phyloP scores from a whole-genome alignment of 805 yeast genomes.

The Pichia scutulata region DNA sequence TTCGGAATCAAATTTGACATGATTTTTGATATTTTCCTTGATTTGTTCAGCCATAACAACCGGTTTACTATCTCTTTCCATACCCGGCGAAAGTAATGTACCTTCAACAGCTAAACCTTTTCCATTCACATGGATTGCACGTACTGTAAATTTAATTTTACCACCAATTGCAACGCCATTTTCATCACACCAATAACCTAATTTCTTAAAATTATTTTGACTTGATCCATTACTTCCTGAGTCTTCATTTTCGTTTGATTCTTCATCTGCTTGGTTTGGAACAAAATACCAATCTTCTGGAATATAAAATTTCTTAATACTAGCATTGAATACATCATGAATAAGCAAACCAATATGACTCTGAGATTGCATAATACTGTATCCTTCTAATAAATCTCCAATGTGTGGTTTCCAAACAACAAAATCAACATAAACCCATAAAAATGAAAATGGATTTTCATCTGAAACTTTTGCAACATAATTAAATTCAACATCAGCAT shows the following conservation, averaged over 20 bases:
- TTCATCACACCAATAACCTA: slow-evolving; percentile 86
- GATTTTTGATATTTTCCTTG: slow-evolving; percentile 17
- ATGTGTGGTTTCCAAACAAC: slow-evolving; percentile 83
- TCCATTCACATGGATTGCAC: slow-evolving; percentile 67
- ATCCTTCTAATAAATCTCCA: slow-evolving; percentile 86
- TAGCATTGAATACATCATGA: slow-evolving; percentile 92
- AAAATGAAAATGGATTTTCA: slow-evolving; percentile 80
- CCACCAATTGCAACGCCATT: slow-evolving; percentile 74
- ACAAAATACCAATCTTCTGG: slow-evolving; percentile 85
- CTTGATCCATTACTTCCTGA: background rate
- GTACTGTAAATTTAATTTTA: slow-evolving; percentile 67
- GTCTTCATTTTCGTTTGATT: slow-evolving; percentile 9
- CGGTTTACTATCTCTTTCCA: slow-evolving; percentile 47
- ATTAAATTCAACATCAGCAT: slow-evolving; percentile 33
- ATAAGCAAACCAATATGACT: slow-evolving; percentile 88
- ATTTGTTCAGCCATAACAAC: slow-evolving; percentile 26
- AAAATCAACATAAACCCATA: slow-evolving; percentile 80
- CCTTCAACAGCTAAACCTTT: slow-evolving; percentile 84
- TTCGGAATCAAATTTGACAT: slow-evolving; percentile 35
- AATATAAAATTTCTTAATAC: slow-evolving; percentile 75
- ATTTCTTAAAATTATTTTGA: slow-evolving; percentile 29
- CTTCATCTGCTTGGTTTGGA: slow-evolving; percentile 67
- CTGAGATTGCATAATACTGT: slow-evolving; percentile 86
- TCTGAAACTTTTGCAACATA: slow-evolving; percentile 60
- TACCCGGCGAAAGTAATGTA: slow-evolving; percentile 58